A percentile compares a stretch with the other conserved stretches of the same genome.
Conservation (phyloP, 1,139 yeast genomes). For the Suhomyces wounanorum region DNA sequence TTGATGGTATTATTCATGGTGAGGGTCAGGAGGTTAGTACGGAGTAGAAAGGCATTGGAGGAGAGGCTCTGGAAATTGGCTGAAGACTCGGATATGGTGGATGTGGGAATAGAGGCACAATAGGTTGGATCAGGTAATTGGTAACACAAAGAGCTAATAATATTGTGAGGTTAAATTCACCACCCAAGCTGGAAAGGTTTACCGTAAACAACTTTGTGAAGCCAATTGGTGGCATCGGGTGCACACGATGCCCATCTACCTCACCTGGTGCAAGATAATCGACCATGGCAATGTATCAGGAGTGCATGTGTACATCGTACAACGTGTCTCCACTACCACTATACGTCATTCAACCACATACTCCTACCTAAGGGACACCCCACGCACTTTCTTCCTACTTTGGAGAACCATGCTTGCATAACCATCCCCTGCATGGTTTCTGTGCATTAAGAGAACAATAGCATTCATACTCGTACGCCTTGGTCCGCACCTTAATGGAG, state of each 20-base stretch:
- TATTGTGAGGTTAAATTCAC: no score
- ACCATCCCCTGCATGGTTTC: not conserved
- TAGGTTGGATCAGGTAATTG: no score
- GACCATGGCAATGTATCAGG: not conserved
- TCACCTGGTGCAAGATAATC: not conserved
- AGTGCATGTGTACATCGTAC: not conserved
- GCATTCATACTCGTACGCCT: not conserved
- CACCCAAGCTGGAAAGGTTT: no score
- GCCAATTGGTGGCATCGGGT: not conserved
- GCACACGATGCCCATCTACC: not conserved
- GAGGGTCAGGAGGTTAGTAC: not conserved
- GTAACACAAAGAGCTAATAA: no score
- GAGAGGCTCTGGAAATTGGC: not conserved
- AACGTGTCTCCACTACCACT: not conserved
- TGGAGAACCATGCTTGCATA: not conserved
- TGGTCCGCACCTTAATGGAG: not conserved
- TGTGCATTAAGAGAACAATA: not conserved
- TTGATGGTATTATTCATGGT: slow-evolving; percentile 1
- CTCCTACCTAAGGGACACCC: not conserved
- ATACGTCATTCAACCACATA: not conserved
- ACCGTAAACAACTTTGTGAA: no score
- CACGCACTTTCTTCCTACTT: not conserved
- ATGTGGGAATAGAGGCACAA: not conserved
- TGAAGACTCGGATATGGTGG: not conserved
- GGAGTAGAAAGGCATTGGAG: not conserved